Percentiles rank a stretch among this genome's conserved stretches.
These are phyloP conservation scores for Ophiorrhiza pumila DNA, from an alignment of 257 asterid species.

Conservation along the genomic window DNA sequence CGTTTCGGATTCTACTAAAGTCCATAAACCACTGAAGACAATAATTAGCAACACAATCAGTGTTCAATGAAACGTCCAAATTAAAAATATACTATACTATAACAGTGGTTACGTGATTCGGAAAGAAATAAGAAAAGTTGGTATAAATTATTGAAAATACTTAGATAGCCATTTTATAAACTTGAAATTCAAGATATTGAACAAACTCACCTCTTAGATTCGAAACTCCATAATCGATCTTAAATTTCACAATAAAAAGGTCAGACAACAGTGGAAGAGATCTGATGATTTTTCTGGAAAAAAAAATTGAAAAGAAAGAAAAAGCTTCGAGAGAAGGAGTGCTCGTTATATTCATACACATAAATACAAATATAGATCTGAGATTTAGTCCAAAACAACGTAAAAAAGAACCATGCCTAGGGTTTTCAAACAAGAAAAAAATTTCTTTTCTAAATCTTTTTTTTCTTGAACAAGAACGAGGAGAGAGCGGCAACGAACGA, in stretches of 20 bases:
- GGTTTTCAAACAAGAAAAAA: constrained; percentile 47
- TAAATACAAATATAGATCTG: constrained; percentile 48
- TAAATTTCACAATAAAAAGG: constrained; percentile 22
- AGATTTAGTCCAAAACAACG: constrained; percentile 18
- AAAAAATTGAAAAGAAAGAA: background rate
- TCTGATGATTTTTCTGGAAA: constrained; percentile 24
- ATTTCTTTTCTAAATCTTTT: background rate
- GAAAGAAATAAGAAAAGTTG: background rate
- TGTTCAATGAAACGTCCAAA: background rate
- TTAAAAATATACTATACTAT: background rate
- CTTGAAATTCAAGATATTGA: background rate
- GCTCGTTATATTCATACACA: background rate
- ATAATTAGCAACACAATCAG: background rate
- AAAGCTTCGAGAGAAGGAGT: background rate
- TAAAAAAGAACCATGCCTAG: constrained; percentile 25
- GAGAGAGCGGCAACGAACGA: constrained; percentile 51
- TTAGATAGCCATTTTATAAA: constrained; percentile 4
- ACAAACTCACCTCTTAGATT: constrained; percentile 33
- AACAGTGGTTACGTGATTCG: background rate
- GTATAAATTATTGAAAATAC: background rate
- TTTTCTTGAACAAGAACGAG: constrained; percentile 19
- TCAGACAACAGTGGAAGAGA: constrained; percentile 29
- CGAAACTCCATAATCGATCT: constrained; percentile 27
- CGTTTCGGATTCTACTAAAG: background rate
- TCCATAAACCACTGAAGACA: background rate